Percentiles rank a stretch among this genome's conserved stretches.
phyloP scores from a whole-genome alignment of 202 grass and related monocot genomes.

The Alloteropsis angusta region DNA sequence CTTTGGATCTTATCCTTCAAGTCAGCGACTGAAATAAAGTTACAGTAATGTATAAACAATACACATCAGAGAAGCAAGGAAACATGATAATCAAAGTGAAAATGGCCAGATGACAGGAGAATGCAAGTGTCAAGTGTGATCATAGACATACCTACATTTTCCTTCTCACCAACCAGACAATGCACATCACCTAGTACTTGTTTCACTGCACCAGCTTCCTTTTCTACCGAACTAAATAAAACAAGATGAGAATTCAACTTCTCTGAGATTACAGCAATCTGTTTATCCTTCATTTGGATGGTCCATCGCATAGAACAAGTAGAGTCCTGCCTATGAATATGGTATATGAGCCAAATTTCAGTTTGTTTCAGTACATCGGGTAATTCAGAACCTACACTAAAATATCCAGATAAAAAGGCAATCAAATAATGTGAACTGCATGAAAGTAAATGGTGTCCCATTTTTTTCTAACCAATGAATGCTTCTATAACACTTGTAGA shows the following conservation, averaged over 20 bases:
- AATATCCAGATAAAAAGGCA: not conserved
- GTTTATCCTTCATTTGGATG: slow-evolving; percentile 70
- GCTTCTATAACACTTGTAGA: not conserved
- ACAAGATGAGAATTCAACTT: slow-evolving; percentile 62
- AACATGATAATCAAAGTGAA: slow-evolving; percentile 20
- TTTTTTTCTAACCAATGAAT: not conserved
- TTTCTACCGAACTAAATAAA: slow-evolving; percentile 63
- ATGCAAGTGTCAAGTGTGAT: not conserved
- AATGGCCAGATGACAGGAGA: not conserved
- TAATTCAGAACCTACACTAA: slow-evolving; percentile 15
- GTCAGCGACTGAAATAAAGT: slow-evolving; percentile 43
- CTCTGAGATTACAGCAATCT: slow-evolving; percentile 57
- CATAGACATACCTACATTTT: slow-evolving; percentile 59
- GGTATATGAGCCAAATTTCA: slow-evolving; percentile 15
- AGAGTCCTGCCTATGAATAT: slow-evolving; percentile 65
- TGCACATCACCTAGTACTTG: slow-evolving; percentile 48
- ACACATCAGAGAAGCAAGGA: not conserved
- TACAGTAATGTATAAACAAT: not conserved
- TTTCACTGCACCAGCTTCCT: slow-evolving; percentile 54
- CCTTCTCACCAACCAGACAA: slow-evolving; percentile 59
- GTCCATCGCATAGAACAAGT: slow-evolving; percentile 62
- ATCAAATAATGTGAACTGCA: not conserved
- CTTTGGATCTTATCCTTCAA: slow-evolving; percentile 66
- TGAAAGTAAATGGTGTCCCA: not conserved
- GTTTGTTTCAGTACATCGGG: not conserved